These are phyloP conservation scores for Lagerstroemia speciosa DNA, from an alignment of 345 rosid genomes.

Conservation along the genomic window DNA sequence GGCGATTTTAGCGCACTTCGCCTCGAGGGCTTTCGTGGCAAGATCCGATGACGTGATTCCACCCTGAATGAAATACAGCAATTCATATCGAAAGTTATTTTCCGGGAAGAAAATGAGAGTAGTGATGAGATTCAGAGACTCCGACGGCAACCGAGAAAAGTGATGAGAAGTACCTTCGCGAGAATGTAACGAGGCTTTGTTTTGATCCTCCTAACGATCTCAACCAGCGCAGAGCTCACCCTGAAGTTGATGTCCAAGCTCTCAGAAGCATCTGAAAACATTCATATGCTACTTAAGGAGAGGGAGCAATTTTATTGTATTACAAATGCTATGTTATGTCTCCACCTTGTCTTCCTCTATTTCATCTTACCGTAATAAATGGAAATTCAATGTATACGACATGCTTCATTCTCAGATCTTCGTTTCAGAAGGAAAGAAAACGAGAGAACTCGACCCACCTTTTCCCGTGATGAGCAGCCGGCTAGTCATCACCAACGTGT, in stretches of 20 bases:
- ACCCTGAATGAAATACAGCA: slow-evolving; percentile 51
- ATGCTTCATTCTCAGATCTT: too few species aligned
- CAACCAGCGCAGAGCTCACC: slow-evolving; percentile 97
- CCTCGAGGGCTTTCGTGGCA: slow-evolving; percentile 93
- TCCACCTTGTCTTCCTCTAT: too few species aligned
- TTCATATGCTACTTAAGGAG: background rate
- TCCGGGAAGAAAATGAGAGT: background rate
- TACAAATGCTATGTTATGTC: background rate
- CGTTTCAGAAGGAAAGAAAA: background rate
- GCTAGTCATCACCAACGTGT: slow-evolving; percentile 85
- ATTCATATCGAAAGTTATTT: too few species aligned
- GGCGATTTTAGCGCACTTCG: slow-evolving; percentile 71
- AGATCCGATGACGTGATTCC: slow-evolving; percentile 97
- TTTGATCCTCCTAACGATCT: slow-evolving; percentile 65
- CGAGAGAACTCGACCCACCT: slow-evolving; percentile 33
- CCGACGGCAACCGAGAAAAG: background rate
- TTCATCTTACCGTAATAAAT: too few species aligned
- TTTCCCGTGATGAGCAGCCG: slow-evolving; percentile 84
- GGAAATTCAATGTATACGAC: too few species aligned
- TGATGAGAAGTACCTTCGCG: slow-evolving; percentile 57
- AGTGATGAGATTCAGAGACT: background rate
- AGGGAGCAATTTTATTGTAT: background rate
- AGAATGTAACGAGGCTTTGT: slow-evolving; percentile 91
- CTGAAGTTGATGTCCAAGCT: slow-evolving; percentile 88
- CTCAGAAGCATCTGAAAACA: slow-evolving; percentile 66